These are phyloP conservation scores for Petunia axillaris DNA, from an alignment of 257 asterid species.

Conservation along the genomic window DNA sequence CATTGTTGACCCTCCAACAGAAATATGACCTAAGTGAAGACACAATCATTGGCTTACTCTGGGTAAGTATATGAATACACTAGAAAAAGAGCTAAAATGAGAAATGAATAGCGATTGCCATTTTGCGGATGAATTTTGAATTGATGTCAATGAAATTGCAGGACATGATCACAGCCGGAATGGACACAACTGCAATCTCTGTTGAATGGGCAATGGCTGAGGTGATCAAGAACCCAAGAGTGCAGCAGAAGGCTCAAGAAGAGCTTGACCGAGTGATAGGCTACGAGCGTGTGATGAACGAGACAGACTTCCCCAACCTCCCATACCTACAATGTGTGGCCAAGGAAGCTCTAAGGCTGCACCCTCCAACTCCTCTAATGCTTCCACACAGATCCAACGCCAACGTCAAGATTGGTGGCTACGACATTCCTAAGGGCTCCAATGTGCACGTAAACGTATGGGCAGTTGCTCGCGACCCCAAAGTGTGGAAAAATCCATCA, in stretches of 20 bases:
- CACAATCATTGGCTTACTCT: slow-evolving; percentile 74
- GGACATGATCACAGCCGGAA: slow-evolving; percentile 85
- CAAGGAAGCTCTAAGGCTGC: slow-evolving; percentile 68
- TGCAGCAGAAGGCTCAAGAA: slow-evolving; percentile 69
- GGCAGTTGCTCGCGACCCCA: slow-evolving; percentile 76
- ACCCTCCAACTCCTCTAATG: slow-evolving; percentile 84
- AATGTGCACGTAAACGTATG: slow-evolving; percentile 72
- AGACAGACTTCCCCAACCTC: slow-evolving; percentile 65
- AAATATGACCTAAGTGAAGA: slow-evolving; percentile 79
- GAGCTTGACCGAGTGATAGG: slow-evolving; percentile 69
- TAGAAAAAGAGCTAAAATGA: not conserved
- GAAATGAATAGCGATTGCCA: not conserved
- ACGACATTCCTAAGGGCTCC: slow-evolving; percentile 74
- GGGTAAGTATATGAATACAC: slow-evolving; percentile 49
- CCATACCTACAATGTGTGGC: slow-evolving; percentile 63
- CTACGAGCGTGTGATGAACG: slow-evolving; percentile 52
- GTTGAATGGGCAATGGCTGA: slow-evolving; percentile 95
- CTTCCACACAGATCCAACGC: slow-evolving; percentile 69
- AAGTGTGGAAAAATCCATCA: slow-evolving; percentile 55
- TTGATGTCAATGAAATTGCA: slow-evolving; percentile 21
- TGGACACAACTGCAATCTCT: slow-evolving; percentile 72
- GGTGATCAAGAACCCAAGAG: slow-evolving; percentile 69
- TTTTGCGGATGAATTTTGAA: slow-evolving; percentile 6
- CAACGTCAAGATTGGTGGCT: slow-evolving; percentile 63
- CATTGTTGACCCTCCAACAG: slow-evolving; percentile 58